A percentile compares a stretch with the other conserved stretches of the same genome.
phyloP scores from a whole-genome alignment of 352 stramenopile genomes.

The Phytophthora multivora region DNA sequence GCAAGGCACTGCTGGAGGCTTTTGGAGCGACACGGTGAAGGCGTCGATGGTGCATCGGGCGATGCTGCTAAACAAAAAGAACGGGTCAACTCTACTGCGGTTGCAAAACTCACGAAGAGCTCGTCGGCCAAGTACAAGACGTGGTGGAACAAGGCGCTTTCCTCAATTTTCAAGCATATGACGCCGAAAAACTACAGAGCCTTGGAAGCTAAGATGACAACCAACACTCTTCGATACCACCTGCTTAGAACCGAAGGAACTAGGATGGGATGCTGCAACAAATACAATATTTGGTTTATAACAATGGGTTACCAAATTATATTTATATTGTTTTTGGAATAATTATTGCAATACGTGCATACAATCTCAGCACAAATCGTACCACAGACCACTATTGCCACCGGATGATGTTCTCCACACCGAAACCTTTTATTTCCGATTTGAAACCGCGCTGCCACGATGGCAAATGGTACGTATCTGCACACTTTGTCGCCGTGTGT shows the following conservation, averaged over 20 bases:
- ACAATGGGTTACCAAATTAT: no score
- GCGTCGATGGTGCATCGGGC: neutral
- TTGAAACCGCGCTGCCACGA: neutral
- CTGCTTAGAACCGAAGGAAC: neutral
- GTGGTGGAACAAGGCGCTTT: neutral
- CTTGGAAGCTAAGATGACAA: neutral
- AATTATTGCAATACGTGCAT: neutral
- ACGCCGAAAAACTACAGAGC: neutral
- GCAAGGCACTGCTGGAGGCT: neutral
- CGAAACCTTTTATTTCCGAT: conserved; percentile 1
- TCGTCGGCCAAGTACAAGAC: neutral
- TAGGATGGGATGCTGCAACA: no score
- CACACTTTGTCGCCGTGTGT: neutral
- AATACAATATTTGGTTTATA: no score
- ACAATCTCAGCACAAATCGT: neutral
- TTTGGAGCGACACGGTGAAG: neutral
- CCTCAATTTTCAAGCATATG: neutral
- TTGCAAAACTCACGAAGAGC: neutral
- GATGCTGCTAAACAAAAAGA: neutral
- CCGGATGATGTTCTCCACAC: neutral
- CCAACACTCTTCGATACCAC: neutral
- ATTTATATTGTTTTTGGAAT: no score
- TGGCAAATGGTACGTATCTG: conserved; percentile 25
- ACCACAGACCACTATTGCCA: neutral
- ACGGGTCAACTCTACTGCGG: neutral